Conservation (phyloP, 371 early-diverging fungal species). For the Chytridium lagenaria region DNA sequence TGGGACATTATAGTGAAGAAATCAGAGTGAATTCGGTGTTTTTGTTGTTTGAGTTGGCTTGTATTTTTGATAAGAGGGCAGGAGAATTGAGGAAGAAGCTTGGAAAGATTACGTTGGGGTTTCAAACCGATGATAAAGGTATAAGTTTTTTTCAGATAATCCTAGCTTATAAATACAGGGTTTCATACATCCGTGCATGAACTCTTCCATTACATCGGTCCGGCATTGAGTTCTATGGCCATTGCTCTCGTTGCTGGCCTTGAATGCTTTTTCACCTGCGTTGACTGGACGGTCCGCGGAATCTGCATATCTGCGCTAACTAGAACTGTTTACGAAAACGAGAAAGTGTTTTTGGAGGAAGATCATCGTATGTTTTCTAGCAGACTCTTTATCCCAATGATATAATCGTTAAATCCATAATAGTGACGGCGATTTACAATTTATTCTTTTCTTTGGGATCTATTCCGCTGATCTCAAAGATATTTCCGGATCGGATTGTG, state of each 20-base stretch:
- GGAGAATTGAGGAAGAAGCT: slow-evolving; percentile 31
- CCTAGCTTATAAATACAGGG: slow-evolving; percentile 19
- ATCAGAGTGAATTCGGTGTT: slow-evolving; percentile 43
- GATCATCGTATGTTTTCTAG: slow-evolving; percentile 42
- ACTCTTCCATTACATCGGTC: slow-evolving; percentile 52
- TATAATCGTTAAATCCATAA: not conserved
- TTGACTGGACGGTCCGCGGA: slow-evolving; percentile 52
- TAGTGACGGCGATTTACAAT: slow-evolving; percentile 58
- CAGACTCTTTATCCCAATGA: not conserved
- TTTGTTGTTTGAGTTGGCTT: slow-evolving; percentile 47
- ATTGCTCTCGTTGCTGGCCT: slow-evolving; percentile 57
- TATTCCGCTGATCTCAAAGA: slow-evolving; percentile 50
- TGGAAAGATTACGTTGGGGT: slow-evolving; percentile 37
- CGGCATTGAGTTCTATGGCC: slow-evolving; percentile 48
- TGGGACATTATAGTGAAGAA: slow-evolving; percentile 44
- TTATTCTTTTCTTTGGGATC: slow-evolving; percentile 53
- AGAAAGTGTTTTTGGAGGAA: slow-evolving; percentile 55
- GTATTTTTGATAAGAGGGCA: slow-evolving; percentile 39
- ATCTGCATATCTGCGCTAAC: slow-evolving; percentile 58
- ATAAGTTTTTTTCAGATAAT: not conserved
- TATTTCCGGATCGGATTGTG: slow-evolving; percentile 57
- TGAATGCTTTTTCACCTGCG: slow-evolving; percentile 54
- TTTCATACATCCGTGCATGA: slow-evolving; percentile 45
- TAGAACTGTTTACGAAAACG: slow-evolving; percentile 53
- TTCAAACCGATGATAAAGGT: slow-evolving; percentile 53